Percentiles rank a stretch among this genome's conserved stretches.
Evolutionary conservation across 345 rosid genomes (phyloP).

Genomic region (Citrus glauca): DNA sequence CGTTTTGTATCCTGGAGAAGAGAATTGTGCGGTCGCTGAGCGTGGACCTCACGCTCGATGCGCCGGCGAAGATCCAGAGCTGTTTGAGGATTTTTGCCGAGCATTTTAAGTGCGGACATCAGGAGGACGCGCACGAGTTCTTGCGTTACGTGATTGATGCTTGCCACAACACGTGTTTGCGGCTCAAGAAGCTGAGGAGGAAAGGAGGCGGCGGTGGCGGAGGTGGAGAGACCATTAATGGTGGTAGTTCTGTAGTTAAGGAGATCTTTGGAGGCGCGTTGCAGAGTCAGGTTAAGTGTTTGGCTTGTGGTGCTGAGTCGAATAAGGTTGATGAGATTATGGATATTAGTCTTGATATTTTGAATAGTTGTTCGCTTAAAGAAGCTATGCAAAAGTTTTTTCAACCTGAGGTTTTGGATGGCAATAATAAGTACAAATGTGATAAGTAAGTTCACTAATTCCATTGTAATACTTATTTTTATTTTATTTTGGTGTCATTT

Average conservation of each 20-base stretch:
- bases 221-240: conserved; percentile 25
- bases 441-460: conserved; percentile 49
- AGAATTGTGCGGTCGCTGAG: conserved; percentile 75
- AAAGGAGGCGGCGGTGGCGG: conserved; percentile 18
- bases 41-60: conserved; percentile 49
- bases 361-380: conserved; percentile 57
- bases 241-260: conserved; percentile 58
- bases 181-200: conserved; percentile 69
- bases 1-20: conserved; percentile 84
- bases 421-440: conserved; percentile 87
- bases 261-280: conserved; percentile 93
- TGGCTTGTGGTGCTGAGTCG: conserved; percentile 78
- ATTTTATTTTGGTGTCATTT: neutral
- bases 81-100: conserved; percentile 69
- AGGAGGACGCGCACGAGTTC: conserved; percentile 98
- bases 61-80: conserved; percentile 63
- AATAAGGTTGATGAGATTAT: conserved; percentile 95
- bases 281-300: conserved; percentile 96
- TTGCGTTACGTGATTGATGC: conserved; percentile 89
- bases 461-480: neutral
- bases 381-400: conserved; percentile 91
- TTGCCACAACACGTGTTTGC: conserved; percentile 85
- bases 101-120: conserved; percentile 73
- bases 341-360: conserved; percentile 91
- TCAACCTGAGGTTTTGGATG: conserved; percentile 87